These are phyloP conservation scores for Cylindrodendrum hubeiense DNA, from an alignment of 2,329 filamentous ascomycete species.

Conservation along the genomic window DNA sequence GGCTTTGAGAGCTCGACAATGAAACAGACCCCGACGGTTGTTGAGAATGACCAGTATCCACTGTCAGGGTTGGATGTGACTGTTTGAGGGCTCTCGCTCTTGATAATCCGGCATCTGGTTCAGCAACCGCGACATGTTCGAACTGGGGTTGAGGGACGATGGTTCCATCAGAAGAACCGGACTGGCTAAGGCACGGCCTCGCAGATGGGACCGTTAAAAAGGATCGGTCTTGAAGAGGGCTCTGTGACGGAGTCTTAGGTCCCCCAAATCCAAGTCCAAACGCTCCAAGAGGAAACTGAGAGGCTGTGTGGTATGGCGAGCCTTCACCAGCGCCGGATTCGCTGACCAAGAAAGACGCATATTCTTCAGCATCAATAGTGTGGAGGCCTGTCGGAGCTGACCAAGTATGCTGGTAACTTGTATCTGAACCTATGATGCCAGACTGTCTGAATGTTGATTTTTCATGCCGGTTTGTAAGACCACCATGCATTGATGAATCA, in stretches of 20 bases:
- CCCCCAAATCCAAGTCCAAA: background rate
- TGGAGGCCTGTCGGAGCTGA: background rate
- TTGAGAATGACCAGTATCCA: background rate
- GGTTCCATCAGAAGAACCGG: background rate
- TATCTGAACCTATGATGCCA: background rate
- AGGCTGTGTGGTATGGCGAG: too few relatives aligned
- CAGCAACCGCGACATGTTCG: background rate
- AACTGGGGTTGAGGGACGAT: background rate
- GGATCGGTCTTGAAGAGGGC: background rate
- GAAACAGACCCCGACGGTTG: background rate
- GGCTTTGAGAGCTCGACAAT: background rate
- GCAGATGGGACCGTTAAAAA: background rate
- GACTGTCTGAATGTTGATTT: background rate
- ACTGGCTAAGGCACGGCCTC: background rate
- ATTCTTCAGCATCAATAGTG: background rate
- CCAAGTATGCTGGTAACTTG: background rate
- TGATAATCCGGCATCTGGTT: background rate
- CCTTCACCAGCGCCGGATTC: background rate
- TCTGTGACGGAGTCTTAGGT: background rate
- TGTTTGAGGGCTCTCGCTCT: background rate
- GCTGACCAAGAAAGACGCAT: background rate
- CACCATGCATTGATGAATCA: background rate
- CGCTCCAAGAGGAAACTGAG: background rate
- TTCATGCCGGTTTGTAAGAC: background rate
- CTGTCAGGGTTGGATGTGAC: too few relatives aligned